Evolutionary conservation across 352 stramenopile species (phyloP), one percentile per base, ranked within the genome.

Genomic region (Aphanomyces stellatus): DNA sequence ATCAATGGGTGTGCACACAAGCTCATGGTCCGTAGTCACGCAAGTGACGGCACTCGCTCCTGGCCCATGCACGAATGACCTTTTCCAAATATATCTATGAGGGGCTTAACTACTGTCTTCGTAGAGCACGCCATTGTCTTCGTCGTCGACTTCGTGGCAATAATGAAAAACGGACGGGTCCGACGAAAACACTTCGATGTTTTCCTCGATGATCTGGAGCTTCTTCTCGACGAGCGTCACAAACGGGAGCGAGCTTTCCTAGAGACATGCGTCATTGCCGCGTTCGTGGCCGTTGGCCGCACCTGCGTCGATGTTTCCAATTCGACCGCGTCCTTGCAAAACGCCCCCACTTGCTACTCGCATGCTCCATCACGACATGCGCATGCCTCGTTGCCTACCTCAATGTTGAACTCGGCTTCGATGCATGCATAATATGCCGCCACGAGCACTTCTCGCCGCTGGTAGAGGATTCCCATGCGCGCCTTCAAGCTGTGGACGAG

Each of bases 381-480:
- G 28, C 0, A 61, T 30, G 7, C 11, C 28, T 65, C 13, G 13
- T 19, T 46, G 37, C 25, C 30, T 51, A 85, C 77, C 72, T 87
- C 84, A n/a, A 92, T 82, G 62, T 93, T 88, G 31, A 93, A 74
- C 62, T 93, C 78, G 10, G 88, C 70, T 28, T 81, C 76, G 59
- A 91, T 82, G 15, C 81, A 82, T 1, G 84, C 86, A 15, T 85
- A 78, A 34, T 88, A 90, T 17, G 81, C 84, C 17, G 79, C 75
- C 24, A 82, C 77, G 72, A 95, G 81, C 51, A 93, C 86, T 25
- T 82, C 80, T 19, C 84, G 78, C 55, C 90, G 90, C 66, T 90
- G 82, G 65, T 83, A 88, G 80, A 95, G 88, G 30, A 93, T 95
- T 67, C 91, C 86, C 1, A 95, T 73, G 31, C 82, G 87, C 0